Percentiles rank a stretch among this genome's conserved stretches.
Conservation (phyloP, 225 moss, liverwort and hornwort species). For the Straminergon stramineum region DNA sequence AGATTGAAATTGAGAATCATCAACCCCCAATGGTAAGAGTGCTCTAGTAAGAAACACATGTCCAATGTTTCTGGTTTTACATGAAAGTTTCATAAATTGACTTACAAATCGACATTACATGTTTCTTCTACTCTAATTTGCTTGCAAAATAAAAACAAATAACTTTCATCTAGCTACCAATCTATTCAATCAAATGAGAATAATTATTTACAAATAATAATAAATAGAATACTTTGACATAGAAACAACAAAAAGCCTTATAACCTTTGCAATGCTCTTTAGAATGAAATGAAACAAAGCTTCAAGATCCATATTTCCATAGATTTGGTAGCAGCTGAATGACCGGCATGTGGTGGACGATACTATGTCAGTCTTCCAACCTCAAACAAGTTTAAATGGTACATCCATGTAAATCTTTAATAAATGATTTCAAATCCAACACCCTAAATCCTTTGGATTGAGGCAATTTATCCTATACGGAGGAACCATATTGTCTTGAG, state of each 20-base stretch:
- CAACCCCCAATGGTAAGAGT: neutral
- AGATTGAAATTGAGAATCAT: neutral
- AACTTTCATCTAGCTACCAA: no score
- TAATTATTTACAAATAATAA: no score
- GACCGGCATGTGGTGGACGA: constrained; percentile 87
- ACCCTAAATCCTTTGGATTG: neutral
- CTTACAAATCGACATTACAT: neutral
- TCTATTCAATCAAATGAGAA: no score
- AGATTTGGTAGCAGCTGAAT: constrained; percentile 78
- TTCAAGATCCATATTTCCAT: constrained; percentile 38
- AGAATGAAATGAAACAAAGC: neutral
- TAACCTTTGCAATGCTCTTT: no score
- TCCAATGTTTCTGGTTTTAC: neutral
- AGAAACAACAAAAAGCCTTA: no score
- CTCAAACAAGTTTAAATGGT: neutral
- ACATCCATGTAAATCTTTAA: neutral
- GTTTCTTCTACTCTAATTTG: rapidly evolving
- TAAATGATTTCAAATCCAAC: neutral
- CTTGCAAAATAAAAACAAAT: no score
- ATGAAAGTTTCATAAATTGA: neutral
- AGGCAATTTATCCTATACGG: neutral
- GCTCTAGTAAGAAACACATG: neutral
- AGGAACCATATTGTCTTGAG: neutral
- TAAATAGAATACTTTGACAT: no score
- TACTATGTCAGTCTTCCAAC: constrained; percentile 47